Base-by-base conservation (phyloP, 2,329 filamentous ascomycete genomes). In the Sclerotinia minor region DNA sequence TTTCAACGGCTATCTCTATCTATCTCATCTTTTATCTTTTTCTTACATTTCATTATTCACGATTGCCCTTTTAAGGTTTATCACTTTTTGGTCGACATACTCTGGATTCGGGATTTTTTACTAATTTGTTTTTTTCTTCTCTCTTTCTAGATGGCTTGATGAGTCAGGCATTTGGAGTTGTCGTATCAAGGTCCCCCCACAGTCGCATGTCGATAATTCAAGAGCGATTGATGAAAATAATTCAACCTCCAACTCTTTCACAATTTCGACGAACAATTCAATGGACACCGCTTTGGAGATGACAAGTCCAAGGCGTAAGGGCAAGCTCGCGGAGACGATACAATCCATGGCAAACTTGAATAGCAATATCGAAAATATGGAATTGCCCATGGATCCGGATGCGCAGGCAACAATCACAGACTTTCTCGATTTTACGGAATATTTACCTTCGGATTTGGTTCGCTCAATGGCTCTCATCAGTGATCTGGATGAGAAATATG, bases 331-430 rank as follows among this genome's bases (percentile, higher is more conserved):
- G n/a, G 75, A 76, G 64, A 73, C 75, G 44, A 71, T 77, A 7
- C 75, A 76, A 65, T 74, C 70, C 13, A 75, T 77, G 73, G 70
- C 70, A 26, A 75, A 73, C 61, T 64, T 77, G 50, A 74, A 75
- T 66, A 72, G 67, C 24, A 73, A 71, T 63, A 71, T 77, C 68
- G 76, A 77, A 26, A 67, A 65, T 4, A 67, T 77, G 50, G 74
- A 76, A 58, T 64, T 75, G 29, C 75, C 76, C 72, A 82, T 83
- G 65, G 87, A 90, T 71, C 87, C 87, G 7, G 88, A 90, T 79
- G 86, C 86, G 35, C 87, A 89, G 73, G 87, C 88, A 8, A 89
- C 87, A n/a, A 84, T 89, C 24, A 89, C 86, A 69, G 87, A 90
- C 77, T 90, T 89, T 75, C 84, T 90, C 76, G 87, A 90, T 69